Evolutionary conservation across 2,329 filamentous ascomycete genomes (phyloP).

Genomic region (Arthrobotrys megalospora): DNA sequence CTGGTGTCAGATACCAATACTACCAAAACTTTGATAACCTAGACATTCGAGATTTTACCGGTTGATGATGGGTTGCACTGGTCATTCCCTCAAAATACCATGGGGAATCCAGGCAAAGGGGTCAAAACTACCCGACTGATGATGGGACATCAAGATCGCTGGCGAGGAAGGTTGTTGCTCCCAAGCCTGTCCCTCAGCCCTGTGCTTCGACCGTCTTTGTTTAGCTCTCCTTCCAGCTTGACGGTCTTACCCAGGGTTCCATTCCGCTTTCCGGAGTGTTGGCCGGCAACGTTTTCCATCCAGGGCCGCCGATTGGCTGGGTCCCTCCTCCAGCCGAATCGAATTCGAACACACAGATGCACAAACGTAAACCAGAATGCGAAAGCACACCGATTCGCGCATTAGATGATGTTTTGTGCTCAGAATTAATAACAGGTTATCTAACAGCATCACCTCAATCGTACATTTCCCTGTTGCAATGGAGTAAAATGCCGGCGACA

Average conservation of each 20-base stretch:
- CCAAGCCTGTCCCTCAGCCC: slow-evolving; percentile 31
- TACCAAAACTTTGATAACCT: not conserved
- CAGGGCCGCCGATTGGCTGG: slow-evolving; percentile 51
- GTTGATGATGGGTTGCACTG: not conserved
- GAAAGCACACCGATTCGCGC: slow-evolving; percentile 27
- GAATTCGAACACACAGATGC: slow-evolving; percentile 18
- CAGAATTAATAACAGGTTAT: slow-evolving; percentile 15
- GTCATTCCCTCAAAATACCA: not conserved
- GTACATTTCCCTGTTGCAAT: slow-evolving; percentile 8
- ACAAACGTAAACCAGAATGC: slow-evolving; percentile 30
- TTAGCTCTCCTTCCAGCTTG: slow-evolving; percentile 27
- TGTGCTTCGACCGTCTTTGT: slow-evolving; percentile 10
- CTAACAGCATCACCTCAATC: slow-evolving; percentile 17
- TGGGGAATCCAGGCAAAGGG: not conserved
- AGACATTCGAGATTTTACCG: not conserved
- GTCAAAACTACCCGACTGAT: not conserved
- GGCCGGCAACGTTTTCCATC: slow-evolving; percentile 53
- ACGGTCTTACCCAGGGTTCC: slow-evolving; percentile 31
- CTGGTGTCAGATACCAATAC: not conserved
- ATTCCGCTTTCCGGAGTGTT: slow-evolving; percentile 52
- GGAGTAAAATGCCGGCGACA: slow-evolving; percentile 14
- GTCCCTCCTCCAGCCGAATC: slow-evolving; percentile 16
- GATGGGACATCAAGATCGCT: not conserved
- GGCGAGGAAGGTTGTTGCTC: not conserved
- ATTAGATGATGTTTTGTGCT: slow-evolving; percentile 6